phyloP scores from a whole-genome alignment of 2,329 filamentous ascomycete species.

The Paracoccidioides lutzii region DNA sequence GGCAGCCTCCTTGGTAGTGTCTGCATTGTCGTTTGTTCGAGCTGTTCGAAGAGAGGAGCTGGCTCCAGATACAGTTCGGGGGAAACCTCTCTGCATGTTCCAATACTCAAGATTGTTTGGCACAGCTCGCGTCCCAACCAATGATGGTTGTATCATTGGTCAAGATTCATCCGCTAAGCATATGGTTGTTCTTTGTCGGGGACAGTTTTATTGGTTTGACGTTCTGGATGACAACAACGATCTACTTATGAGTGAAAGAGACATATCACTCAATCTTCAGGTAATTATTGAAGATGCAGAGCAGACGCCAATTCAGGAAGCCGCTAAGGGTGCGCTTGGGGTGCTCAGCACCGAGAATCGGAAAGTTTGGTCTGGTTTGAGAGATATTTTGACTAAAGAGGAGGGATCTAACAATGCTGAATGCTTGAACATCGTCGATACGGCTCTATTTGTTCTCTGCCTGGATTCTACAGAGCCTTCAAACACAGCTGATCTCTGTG shows the following conservation, averaged over 20 bases:
- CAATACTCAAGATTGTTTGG: conserved; percentile 94
- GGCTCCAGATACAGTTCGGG: conserved; percentile 72
- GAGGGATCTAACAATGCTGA: conserved; percentile 89
- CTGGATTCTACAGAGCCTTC: conserved; percentile 82
- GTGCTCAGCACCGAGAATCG: conserved; percentile 93
- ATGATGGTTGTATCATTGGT: conserved; percentile 88
- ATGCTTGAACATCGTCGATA: conserved; percentile 89
- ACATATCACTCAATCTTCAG: conserved; percentile 79
- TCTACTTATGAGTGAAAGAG: conserved; percentile 92
- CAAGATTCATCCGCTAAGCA: conserved; percentile 91
- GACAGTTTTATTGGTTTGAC: conserved; percentile 98
- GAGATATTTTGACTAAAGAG: conserved; percentile 77
- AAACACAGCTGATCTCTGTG: conserved; percentile 73
- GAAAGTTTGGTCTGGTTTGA: conserved; percentile 84
- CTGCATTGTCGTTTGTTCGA: conserved; percentile 79
- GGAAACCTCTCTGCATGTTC: conserved; percentile 89
- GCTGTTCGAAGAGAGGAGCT: conserved; percentile 88
- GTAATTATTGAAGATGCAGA: conserved; percentile 85
- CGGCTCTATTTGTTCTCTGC: conserved; percentile 81
- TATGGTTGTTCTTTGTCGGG: conserved; percentile 81
- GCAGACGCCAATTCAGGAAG: conserved; percentile 80
- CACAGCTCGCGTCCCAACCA: conserved; percentile 84
- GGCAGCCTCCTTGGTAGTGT: conserved; percentile 81
- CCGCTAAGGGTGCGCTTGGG: conserved; percentile 85
- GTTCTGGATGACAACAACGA: conserved; percentile 90